Percentiles rank a stretch among this genome's conserved stretches.
Evolutionary conservation across 805 yeast genomes (phyloP).

Genomic region (Isabelozyma gotoi): DNA sequence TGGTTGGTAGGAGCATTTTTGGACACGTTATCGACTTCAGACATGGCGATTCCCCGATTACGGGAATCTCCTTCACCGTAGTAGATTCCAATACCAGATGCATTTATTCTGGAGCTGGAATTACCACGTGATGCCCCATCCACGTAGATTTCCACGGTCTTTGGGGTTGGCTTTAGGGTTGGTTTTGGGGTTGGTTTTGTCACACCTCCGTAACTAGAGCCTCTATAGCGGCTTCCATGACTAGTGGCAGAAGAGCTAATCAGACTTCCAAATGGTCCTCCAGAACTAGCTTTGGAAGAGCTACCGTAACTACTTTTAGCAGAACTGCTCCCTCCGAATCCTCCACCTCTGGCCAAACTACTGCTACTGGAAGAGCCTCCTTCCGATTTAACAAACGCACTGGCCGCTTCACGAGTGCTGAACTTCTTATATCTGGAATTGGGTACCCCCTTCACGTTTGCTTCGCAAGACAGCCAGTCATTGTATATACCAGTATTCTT

Average conservation of each 20-base stretch:
- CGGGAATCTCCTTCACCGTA: constrained; percentile 56
- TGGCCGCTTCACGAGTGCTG: constrained; percentile 47
- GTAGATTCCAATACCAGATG: constrained; percentile 76
- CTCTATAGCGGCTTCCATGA: too few species aligned
- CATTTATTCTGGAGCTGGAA: constrained; percentile 36
- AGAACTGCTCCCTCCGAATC: too few species aligned
- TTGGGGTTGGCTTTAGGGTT: constrained; percentile 1
- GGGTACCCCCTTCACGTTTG: constrained; percentile 53
- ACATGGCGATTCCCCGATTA: constrained; percentile 55
- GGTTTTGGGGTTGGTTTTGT: neutral
- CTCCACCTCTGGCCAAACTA: too few species aligned
- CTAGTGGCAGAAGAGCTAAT: too few species aligned
- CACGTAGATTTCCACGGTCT: constrained; percentile 46
- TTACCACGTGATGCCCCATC: constrained; percentile 78
- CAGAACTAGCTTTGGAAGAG: too few species aligned
- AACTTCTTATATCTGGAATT: constrained; percentile 63
- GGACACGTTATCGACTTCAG: constrained; percentile 16
- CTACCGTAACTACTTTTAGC: too few species aligned
- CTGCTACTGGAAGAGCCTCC: neutral
- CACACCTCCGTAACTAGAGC: too few species aligned
- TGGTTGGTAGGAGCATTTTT: constrained; percentile 62
- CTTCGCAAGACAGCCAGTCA: constrained; percentile 58
- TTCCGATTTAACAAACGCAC: constrained; percentile 31
- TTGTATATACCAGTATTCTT: constrained; percentile 51
- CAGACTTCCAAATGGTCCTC: too few species aligned